phyloP scores from a whole-genome alignment of 257 asterid species.

The Avicennia marina region DNA sequence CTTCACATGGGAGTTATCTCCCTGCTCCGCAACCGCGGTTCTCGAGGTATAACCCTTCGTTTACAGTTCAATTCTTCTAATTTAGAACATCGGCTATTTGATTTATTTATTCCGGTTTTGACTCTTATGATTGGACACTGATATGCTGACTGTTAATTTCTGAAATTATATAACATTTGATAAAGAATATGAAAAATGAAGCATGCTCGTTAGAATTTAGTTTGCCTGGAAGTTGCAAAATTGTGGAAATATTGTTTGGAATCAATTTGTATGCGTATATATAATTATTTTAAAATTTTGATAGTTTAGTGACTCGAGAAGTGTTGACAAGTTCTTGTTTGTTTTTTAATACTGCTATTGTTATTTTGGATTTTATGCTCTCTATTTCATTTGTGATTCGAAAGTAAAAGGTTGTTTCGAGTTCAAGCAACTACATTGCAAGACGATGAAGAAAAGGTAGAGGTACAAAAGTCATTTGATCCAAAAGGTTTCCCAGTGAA shows the following conservation, averaged over 20 bases:
- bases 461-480: constrained; percentile 63
- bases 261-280: not conserved
- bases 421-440: constrained; percentile 62
- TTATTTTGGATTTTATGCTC: constrained; percentile 4
- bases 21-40: constrained; percentile 23
- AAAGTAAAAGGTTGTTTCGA: constrained; percentile 33
- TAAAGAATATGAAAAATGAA: no score
- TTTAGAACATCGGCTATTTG: not conserved
- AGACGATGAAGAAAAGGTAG: constrained; percentile 74
- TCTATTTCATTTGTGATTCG: constrained; percentile 14
- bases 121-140: no score
- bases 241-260: not conserved
- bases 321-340: not conserved
- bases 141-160: no score
- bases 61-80: not conserved
- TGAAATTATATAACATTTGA: no score
- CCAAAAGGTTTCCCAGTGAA: constrained; percentile 51
- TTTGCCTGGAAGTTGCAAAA: not conserved
- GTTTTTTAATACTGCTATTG: not conserved
- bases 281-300: not conserved
- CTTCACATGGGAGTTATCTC: constrained; percentile 11
- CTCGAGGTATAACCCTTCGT: constrained; percentile 39
- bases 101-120: not conserved
- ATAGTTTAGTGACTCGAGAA: not conserved
- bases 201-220: no score